Percentiles rank a stretch among this genome's conserved stretches.
Conservation (phyloP, 176 grass and related monocot species). For the Elaeis guineensis region DNA sequence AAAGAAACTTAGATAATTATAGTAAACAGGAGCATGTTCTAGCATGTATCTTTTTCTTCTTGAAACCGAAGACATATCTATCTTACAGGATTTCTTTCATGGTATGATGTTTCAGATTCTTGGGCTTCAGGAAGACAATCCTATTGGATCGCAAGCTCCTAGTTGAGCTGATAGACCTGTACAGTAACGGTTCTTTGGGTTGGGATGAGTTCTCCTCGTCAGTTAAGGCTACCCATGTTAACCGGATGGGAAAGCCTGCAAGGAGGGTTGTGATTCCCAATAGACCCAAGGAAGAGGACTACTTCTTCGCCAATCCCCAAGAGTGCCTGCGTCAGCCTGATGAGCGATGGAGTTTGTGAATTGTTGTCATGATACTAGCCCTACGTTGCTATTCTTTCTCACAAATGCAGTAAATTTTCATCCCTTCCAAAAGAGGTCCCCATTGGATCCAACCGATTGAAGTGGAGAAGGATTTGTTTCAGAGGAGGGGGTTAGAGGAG, state of each 20-base stretch:
- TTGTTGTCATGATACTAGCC: slow-evolving; percentile 11
- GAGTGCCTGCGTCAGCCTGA: slow-evolving; percentile 69
- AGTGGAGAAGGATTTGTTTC: background rate
- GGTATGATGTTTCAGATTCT: slow-evolving; percentile 29
- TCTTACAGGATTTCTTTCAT: no score
- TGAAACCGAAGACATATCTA: no score
- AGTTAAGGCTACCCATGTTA: slow-evolving; percentile 49
- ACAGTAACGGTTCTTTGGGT: slow-evolving; percentile 44
- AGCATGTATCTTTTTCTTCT: no score
- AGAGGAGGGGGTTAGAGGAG: slow-evolving; percentile 6
- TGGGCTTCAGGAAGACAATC: slow-evolving; percentile 83
- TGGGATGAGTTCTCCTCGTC: slow-evolving; percentile 69
- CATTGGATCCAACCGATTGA: slow-evolving; percentile 2
- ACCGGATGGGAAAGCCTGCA: slow-evolving; percentile 60
- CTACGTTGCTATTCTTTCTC: slow-evolving; percentile 33
- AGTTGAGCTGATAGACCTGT: slow-evolving; percentile 63
- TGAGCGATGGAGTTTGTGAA: slow-evolving; percentile 30
- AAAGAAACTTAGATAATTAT: no score
- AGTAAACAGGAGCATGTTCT: no score
- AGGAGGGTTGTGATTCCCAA: slow-evolving; percentile 64
- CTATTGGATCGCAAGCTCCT: slow-evolving; percentile 69
- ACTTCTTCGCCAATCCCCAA: slow-evolving; percentile 80
- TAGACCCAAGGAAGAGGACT: slow-evolving; percentile 90
- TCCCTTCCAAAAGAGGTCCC: background rate
- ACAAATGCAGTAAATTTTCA: background rate